phyloP scores from a whole-genome alignment of 495 filamentous ascomycete genomes.

The Xylaria nigripes region DNA sequence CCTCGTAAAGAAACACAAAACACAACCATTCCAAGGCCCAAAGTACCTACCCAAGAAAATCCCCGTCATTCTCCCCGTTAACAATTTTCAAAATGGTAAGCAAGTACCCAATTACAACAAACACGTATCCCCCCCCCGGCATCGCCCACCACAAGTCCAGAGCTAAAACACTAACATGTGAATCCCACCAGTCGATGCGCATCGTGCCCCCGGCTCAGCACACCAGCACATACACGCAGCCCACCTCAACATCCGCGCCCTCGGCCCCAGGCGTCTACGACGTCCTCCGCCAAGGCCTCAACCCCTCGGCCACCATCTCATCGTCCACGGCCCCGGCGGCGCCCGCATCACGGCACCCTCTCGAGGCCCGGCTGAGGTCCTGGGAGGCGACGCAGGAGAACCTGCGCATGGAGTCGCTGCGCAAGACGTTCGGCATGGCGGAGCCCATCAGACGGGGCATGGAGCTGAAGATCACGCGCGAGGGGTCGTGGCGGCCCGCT shows the following conservation, averaged over 20 bases:
- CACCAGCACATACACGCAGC: constrained; percentile 50
- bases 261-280: constrained; percentile 89
- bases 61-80: not conserved
- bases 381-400: constrained; percentile 81
- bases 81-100: constrained; percentile 41
- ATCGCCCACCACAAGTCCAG: not conserved
- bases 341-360: constrained; percentile 67
- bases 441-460: constrained; percentile 91
- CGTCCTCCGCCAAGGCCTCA: constrained; percentile 75
- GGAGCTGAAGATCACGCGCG: constrained; percentile 75
- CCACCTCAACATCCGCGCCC: constrained; percentile 58
- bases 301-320: constrained; percentile 41
- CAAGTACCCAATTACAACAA: not conserved
- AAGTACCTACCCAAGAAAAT: not conserved
- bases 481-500: constrained; percentile 46
- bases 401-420: constrained; percentile 78
- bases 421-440: constrained; percentile 82
- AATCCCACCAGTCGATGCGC: constrained; percentile 66
- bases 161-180: constrained; percentile 16
- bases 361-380: constrained; percentile 75
- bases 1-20: not conserved
- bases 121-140: not conserved
- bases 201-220: constrained; percentile 62
- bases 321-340: constrained; percentile 32
- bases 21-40: not conserved